Conservation (phyloP, 331 rosid genomes). For the Arachis monticola region DNA sequence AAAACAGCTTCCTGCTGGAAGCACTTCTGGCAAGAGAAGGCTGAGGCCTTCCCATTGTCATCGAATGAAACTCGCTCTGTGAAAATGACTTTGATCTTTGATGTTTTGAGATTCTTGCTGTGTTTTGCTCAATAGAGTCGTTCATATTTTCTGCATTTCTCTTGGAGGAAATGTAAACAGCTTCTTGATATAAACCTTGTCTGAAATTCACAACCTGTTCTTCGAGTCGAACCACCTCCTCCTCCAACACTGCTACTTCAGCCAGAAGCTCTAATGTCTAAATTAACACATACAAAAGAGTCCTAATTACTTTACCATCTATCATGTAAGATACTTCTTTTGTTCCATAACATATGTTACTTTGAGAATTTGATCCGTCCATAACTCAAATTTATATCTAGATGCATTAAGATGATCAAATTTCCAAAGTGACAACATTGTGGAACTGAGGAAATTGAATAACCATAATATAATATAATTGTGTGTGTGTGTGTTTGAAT, state of each 20-base stretch:
- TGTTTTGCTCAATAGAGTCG: conserved; percentile 59
- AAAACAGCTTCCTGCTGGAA: conserved; percentile 74
- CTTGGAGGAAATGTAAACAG: conserved; percentile 73
- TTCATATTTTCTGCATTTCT: conserved; percentile 65
- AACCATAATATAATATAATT: too few relatives aligned
- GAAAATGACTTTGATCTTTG: conserved; percentile 81
- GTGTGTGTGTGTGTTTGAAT: too few relatives aligned
- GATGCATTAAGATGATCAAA: too few relatives aligned
- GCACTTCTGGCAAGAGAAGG: conserved; percentile 78
- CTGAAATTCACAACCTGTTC: conserved; percentile 94
- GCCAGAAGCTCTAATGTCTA: conserved; percentile 94
- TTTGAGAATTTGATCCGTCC: too few relatives aligned
- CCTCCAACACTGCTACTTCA: conserved; percentile 95
- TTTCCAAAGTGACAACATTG: too few relatives aligned
- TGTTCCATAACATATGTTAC: too few relatives aligned
- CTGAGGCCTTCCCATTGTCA: conserved; percentile 51
- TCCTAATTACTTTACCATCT: conserved; percentile 26
- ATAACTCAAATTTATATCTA: too few relatives aligned
- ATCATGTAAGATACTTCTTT: neutral
- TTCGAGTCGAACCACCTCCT: conserved; percentile 90
- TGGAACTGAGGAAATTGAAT: too few relatives aligned
- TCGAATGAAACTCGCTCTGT: conserved; percentile 69
- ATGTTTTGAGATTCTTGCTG: conserved; percentile 66
- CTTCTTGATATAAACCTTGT: conserved; percentile 95
- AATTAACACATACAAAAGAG: conserved; percentile 29